Evolutionary conservation across 148 eudicot species (phyloP).

Genomic region (Linanthus parryae): DNA sequence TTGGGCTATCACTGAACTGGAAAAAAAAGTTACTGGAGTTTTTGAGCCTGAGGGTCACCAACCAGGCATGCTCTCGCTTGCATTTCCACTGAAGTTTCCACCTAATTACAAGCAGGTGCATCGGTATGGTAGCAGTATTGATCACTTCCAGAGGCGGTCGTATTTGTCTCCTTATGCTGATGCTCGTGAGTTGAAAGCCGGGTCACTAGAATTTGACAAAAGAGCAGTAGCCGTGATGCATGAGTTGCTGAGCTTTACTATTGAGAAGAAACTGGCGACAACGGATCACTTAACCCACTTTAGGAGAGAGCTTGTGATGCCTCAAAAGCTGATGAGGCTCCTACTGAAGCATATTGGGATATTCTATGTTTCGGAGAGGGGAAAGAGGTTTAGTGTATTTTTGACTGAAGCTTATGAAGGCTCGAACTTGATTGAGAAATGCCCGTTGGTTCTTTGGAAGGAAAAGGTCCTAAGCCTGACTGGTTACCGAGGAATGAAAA

Average conservation of each 20-base stretch:
- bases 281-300: conserved; percentile 94
- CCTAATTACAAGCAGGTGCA: conserved; percentile 51
- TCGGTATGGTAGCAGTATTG: conserved; percentile 57
- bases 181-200: conserved; percentile 56
- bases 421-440: conserved; percentile 66
- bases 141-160: conserved; percentile 62
- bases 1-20: conserved; percentile 88
- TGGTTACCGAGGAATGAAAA: conserved; percentile 73
- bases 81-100: conserved; percentile 83
- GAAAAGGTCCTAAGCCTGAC: conserved; percentile 62
- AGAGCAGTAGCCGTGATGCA: conserved; percentile 92
- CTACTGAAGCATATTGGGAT: conserved; percentile 86
- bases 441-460: conserved; percentile 80
- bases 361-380: conserved; percentile 96
- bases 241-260: conserved; percentile 83
- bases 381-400: conserved; percentile 85
- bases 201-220: conserved; percentile 80
- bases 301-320: conserved; percentile 79
- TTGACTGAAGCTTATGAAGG: conserved; percentile 88
- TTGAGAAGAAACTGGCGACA: conserved; percentile 81
- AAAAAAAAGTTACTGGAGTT: conserved; percentile 36
- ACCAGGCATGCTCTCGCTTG: conserved; percentile 52
- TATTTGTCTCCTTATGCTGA: conserved; percentile 90
- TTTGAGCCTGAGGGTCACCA: conserved; percentile 28
- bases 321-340: conserved; percentile 94